Percentiles rank a stretch among this genome's conserved stretches.
These are phyloP conservation scores for Aspergillus flavus DNA, from an alignment of 2,329 filamentous ascomycete genomes.

Conservation along the genomic window DNA sequence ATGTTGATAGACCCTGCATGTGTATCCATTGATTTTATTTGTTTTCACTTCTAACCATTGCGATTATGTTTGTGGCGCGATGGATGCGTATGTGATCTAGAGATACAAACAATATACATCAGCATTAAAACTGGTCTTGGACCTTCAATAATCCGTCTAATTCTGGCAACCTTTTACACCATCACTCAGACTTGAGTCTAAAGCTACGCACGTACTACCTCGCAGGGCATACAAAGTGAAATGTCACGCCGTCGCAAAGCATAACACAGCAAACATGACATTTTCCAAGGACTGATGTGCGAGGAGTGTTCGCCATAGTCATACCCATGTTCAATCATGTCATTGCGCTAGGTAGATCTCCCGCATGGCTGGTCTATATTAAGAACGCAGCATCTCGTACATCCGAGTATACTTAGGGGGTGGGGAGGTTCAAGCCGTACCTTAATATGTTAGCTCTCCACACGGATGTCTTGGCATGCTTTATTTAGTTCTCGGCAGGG, in stretches of 20 bases:
- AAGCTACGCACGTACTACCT: too few species aligned
- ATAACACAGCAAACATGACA: too few species aligned
- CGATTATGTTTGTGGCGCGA: neutral
- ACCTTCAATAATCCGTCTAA: too few species aligned
- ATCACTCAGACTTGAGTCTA: too few species aligned
- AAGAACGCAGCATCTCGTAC: neutral
- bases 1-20: neutral
- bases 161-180: too few species aligned
- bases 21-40: neutral
- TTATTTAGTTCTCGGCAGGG: neutral
- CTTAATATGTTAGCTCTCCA: neutral
- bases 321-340: neutral
- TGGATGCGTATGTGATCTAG: neutral
- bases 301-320: neutral
- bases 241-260: too few species aligned
- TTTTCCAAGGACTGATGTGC: neutral
- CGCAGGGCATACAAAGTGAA: too few species aligned
- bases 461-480: neutral
- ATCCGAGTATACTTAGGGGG: neutral
- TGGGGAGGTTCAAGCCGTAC: neutral
- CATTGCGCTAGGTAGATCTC: neutral
- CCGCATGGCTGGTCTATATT: neutral
- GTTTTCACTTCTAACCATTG: neutral
- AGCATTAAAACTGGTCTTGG: too few species aligned
- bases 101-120: neutral